Conservation (phyloP, 108 stramenopile genomes). For the Epithemia pelagica region DNA sequence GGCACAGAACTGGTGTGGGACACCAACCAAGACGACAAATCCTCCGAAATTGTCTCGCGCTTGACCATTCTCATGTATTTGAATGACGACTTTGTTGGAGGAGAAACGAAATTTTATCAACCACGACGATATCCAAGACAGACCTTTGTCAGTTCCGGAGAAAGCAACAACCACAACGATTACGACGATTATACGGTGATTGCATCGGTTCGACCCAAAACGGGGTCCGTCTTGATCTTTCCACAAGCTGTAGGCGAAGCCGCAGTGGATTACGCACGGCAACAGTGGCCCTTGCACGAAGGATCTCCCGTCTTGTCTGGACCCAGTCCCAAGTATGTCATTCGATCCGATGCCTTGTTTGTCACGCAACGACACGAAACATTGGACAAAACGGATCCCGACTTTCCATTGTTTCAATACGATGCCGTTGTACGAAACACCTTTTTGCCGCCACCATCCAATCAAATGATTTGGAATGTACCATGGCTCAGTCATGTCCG, state of each 20-base stretch:
- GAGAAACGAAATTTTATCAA: conserved; percentile 77
- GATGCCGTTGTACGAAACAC: conserved; percentile 52
- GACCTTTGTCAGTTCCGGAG: neutral
- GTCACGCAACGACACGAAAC: conserved; percentile 23
- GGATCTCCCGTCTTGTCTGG: conserved; percentile 60
- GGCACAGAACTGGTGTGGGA: conserved; percentile 37
- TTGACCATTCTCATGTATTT: conserved; percentile 78
- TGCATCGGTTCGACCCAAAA: conserved; percentile 57
- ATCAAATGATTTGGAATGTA: conserved; percentile 29
- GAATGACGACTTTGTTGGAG: conserved; percentile 82
- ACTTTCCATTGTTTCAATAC: conserved; percentile 36
- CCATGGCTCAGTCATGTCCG: conserved; percentile 48
- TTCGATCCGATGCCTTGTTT: conserved; percentile 80
- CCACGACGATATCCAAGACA: no score
- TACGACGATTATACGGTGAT: conserved; percentile 18
- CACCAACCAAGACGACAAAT: conserved; percentile 17
- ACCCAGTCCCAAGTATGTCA: conserved; percentile 73
- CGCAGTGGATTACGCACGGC: conserved; percentile 66
- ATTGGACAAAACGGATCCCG: neutral
- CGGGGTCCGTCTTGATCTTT: conserved; percentile 68
- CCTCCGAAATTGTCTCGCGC: conserved; percentile 45
- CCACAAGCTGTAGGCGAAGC: conserved; percentile 76
- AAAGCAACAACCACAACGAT: neutral
- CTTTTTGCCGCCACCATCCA: conserved; percentile 57
- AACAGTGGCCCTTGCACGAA: conserved; percentile 71